Conservation (phyloP, 148 eudicot species). For the Camellia granthamiana region DNA sequence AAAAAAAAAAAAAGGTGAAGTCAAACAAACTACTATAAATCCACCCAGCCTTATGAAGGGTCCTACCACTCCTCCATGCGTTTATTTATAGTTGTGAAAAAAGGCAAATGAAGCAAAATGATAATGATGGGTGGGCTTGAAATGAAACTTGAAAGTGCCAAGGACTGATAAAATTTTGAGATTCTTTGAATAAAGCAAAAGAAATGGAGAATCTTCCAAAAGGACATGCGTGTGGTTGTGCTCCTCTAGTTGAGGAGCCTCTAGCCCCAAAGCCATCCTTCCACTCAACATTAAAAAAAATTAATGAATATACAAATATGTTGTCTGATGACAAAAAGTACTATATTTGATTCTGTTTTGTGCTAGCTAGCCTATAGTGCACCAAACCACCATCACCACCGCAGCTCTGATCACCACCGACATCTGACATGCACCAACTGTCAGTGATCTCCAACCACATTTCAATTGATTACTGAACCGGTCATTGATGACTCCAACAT, state of each 20-base stretch:
- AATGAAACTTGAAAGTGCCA: not conserved
- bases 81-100: not conserved
- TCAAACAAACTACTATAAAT: too few relatives aligned
- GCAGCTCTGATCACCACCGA: too few relatives aligned
- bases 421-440: too few relatives aligned
- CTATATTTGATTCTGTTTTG: too few relatives aligned
- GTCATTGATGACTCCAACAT: too few relatives aligned
- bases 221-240: constrained; percentile 27
- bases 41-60: constrained; percentile 10
- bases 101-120: constrained; percentile 17
- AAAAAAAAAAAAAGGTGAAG: too few relatives aligned
- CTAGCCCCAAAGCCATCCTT: not conserved
- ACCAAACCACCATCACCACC: too few relatives aligned
- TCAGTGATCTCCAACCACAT: too few relatives aligned
- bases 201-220: constrained; percentile 21
- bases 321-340: not conserved
- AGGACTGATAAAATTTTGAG: not conserved
- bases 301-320: too few relatives aligned
- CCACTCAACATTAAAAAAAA: not conserved
- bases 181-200: not conserved
- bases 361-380: too few relatives aligned
- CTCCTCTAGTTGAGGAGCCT: constrained; percentile 28
- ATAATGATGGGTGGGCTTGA: too few relatives aligned
- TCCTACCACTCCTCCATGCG: constrained; percentile 16
- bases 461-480: too few relatives aligned